Base-by-base conservation (phyloP, 2,329 filamentous ascomycete genomes). In the Tolypocladium tropicale region DNA sequence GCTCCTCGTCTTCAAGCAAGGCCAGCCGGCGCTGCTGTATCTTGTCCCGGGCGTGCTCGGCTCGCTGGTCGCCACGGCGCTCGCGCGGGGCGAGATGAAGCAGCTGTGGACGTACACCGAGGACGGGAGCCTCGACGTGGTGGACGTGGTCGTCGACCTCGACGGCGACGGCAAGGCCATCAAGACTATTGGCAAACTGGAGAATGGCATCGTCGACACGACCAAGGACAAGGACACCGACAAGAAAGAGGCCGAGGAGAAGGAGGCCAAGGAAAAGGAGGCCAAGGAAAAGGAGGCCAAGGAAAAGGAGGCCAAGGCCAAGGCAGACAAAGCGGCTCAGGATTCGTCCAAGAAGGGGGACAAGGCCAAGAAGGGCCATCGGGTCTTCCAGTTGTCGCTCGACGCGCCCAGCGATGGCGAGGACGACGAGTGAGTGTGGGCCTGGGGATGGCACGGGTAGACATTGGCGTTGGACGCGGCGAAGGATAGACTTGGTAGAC, bases 1-100 rank as follows among this genome's bases (percentile, higher is more conserved):
- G 64, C 87, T 97, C 73, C 78, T 91, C 53, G 73, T 90, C 11
- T 94, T 84, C 65, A 80, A 86, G 51, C 90, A 90, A 59, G 90
- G 89, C 3, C 93, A 99, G 67, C 93, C 93, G 0, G 93, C 94
- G 9, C 78, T 99, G 34, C 75, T 99, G 16, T 97, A 97, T 67
- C 82, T 99, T 7, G 94, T 97, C 0, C 93, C 93, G 0, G 86
- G 89, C 0, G 90, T 97, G 0, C 74, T 96, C 6, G 77, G 81
- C 1, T 81, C 86, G 1, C 67, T 94, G 1, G 95, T 90, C 87
- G 70, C 84, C 4, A 94, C 88, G 2, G 93, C 87, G 0, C 62
- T 85, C 5, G 67, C 79, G 21, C 82, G 85, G 12, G 88, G 90
- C 2, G 91, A 97, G 65, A 60, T 93, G 2, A 76, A 75, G 53